phyloP scores from a whole-genome alignment of 2,329 filamentous ascomycete species.

The Penicillium corylophilum region DNA sequence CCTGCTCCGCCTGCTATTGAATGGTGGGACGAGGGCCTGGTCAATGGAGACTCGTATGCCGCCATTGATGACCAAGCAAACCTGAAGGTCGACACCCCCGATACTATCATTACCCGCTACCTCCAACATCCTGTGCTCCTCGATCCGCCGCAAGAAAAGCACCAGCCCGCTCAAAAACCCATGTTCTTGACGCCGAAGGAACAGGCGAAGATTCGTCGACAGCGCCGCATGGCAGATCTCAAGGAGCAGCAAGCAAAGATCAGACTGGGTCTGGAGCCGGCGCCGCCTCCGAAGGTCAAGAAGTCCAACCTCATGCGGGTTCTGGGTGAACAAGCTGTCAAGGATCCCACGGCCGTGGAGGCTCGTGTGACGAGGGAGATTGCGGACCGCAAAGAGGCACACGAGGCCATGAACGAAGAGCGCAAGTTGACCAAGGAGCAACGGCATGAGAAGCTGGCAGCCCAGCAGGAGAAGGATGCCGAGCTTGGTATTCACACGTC shows the following conservation, averaged over 20 bases:
- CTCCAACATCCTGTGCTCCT: slow-evolving; percentile 91
- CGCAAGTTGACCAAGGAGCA: slow-evolving; percentile 88
- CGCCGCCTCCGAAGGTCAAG: slow-evolving; percentile 93
- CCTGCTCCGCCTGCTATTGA: slow-evolving; percentile 83
- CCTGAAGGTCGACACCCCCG: slow-evolving; percentile 72
- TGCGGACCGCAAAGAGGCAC: slow-evolving; percentile 75
- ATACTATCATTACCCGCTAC: slow-evolving; percentile 85
- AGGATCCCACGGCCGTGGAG: slow-evolving; percentile 96
- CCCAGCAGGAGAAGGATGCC: slow-evolving; percentile 84
- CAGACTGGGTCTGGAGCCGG: slow-evolving; percentile 80
- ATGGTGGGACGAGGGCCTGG: slow-evolving; percentile 94
- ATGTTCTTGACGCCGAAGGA: slow-evolving; percentile 92
- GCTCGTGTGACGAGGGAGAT: slow-evolving; percentile 92
- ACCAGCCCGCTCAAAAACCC: slow-evolving; percentile 74
- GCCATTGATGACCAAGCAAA: slow-evolving; percentile 63
- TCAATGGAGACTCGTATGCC: slow-evolving; percentile 73
- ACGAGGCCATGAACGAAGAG: slow-evolving; percentile 75
- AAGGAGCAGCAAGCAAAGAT: slow-evolving; percentile 98
- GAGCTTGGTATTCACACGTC: slow-evolving; percentile 80
- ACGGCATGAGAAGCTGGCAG: slow-evolving; percentile 74
- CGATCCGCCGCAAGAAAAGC: slow-evolving; percentile 86
- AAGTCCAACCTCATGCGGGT: slow-evolving; percentile 98
- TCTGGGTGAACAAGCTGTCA: slow-evolving; percentile 85
- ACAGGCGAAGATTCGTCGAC: slow-evolving; percentile 84
- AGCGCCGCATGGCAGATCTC: slow-evolving; percentile 85